Percentiles rank a stretch among this genome's conserved stretches.
These are phyloP conservation scores for Aspergillus transmontanensis DNA, from an alignment of 2,329 filamentous ascomycete genomes.

Conservation along the genomic window DNA sequence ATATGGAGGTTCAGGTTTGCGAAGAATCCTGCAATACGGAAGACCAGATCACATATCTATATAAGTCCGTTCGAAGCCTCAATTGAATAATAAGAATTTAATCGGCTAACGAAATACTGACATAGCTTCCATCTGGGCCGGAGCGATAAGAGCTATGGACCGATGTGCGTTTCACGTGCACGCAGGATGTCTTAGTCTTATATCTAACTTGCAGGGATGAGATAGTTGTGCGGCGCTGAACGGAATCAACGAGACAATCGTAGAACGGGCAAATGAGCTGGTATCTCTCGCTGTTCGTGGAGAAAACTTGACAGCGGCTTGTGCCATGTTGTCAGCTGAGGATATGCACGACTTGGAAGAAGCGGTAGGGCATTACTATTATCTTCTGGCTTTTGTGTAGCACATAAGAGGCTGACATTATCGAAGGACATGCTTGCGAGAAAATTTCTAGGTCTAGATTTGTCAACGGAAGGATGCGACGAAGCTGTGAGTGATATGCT, in stretches of 20 bases:
- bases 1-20: slow-evolving; percentile 60
- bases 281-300: slow-evolving; percentile 68
- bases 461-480: slow-evolving; percentile 9
- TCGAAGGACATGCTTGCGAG: slow-evolving; percentile 18
- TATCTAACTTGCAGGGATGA: not conserved
- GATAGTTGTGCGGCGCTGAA: slow-evolving; percentile 78
- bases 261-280: slow-evolving; percentile 75
- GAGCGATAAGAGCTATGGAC: slow-evolving; percentile 81
- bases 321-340: slow-evolving; percentile 64
- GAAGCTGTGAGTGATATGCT: slow-evolving; percentile 11
- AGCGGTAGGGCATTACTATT: slow-evolving; percentile 55
- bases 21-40: slow-evolving; percentile 46
- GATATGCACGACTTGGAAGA: slow-evolving; percentile 69
- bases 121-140: slow-evolving; percentile 60
- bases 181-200: too few relatives aligned
- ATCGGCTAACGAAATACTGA: slow-evolving; percentile 2
- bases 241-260: slow-evolving; percentile 71
- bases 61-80: slow-evolving; percentile 51
- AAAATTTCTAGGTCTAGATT: slow-evolving; percentile 18
- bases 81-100: not conserved
- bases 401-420: not conserved
- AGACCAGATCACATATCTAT: slow-evolving; percentile 66
- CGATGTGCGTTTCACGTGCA: slow-evolving; percentile 48
- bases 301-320: slow-evolving; percentile 75
- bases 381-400: not conserved